A percentile compares a stretch with the other conserved stretches of the same genome.
Evolutionary conservation across 192 early-diverging fungal species (phyloP).

Genomic region (Globomyces pollinis-pini): DNA sequence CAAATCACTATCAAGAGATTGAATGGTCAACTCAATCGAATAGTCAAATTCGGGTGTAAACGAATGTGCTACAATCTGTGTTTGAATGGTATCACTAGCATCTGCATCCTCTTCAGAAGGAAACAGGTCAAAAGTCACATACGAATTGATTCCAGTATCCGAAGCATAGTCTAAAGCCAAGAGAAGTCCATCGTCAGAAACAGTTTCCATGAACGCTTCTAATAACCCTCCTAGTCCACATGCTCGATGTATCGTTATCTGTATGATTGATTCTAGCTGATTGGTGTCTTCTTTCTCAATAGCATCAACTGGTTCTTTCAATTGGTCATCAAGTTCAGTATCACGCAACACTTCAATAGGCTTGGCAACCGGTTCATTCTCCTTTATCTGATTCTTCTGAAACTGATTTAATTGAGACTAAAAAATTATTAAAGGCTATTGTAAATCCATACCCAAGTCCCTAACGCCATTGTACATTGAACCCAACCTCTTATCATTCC

Average conservation of each 20-base stretch:
- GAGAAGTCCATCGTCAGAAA: too few relatives aligned
- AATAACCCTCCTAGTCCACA: not conserved
- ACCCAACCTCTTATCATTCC: not conserved
- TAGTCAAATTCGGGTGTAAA: not conserved
- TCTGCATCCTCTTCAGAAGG: not conserved
- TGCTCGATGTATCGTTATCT: not conserved
- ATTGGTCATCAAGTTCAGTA: not conserved
- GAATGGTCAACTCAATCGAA: not conserved
- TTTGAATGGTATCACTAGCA: not conserved
- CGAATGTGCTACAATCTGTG: not conserved
- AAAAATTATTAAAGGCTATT: too few relatives aligned
- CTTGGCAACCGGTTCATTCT: not conserved
- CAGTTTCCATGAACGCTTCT: not conserved
- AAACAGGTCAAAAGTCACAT: not conserved
- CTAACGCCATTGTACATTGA: not conserved
- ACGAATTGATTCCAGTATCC: not conserved
- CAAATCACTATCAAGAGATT: not conserved
- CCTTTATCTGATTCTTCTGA: not conserved
- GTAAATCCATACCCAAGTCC: not conserved
- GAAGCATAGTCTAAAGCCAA: not conserved
- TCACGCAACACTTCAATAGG: not conserved
- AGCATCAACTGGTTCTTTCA: not conserved
- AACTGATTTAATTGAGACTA: not conserved
- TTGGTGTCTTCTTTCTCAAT: not conserved
- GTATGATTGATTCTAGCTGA: not conserved